Percentiles rank a stretch among this genome's conserved stretches.
phyloP scores from a whole-genome alignment of 768 basidiomycete genomes.

The Coprinellus micaceus region DNA sequence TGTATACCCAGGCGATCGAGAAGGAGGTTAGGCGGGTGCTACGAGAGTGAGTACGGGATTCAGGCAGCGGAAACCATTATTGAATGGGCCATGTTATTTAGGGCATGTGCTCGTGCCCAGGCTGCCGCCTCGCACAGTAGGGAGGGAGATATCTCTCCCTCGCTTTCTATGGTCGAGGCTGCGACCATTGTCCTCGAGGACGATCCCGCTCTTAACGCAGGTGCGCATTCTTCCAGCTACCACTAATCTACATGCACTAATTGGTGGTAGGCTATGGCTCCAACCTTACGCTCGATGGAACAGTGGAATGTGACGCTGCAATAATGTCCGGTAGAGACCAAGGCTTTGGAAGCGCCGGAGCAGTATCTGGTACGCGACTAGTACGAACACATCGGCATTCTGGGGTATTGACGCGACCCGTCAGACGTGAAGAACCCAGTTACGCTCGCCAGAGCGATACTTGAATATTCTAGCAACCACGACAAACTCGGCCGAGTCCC shows the following conservation, averaged over 20 bases:
- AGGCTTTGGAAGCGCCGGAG: conserved; percentile 68
- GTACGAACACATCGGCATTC: neutral
- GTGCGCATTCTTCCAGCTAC: conserved; percentile 28
- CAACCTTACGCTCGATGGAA: conserved; percentile 70
- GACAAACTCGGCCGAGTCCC: conserved; percentile 63
- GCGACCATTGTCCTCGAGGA: conserved; percentile 64
- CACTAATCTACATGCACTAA: neutral
- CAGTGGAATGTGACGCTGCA: conserved; percentile 80
- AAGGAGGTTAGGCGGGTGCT: conserved; percentile 52
- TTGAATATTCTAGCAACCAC: conserved; percentile 45
- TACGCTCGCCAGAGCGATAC: conserved; percentile 49
- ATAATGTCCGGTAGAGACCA: conserved; percentile 49
- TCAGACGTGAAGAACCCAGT: conserved; percentile 73
- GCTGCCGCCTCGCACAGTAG: neutral
- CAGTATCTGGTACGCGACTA: conserved; percentile 51
- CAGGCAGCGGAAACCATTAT: neutral
- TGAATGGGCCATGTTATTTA: conserved; percentile 19
- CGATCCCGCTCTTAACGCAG: conserved; percentile 67
- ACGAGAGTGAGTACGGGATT: conserved; percentile 41
- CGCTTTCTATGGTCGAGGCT: conserved; percentile 46
- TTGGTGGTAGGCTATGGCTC: conserved; percentile 62
- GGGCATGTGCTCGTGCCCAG: conserved; percentile 48
- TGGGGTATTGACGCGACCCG: neutral
- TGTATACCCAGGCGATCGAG: conserved; percentile 48
- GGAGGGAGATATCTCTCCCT: conserved; percentile 14